Evolutionary conservation across 2,329 filamentous ascomycete genomes (phyloP).

Genomic region (Botrytis cinerea): DNA sequence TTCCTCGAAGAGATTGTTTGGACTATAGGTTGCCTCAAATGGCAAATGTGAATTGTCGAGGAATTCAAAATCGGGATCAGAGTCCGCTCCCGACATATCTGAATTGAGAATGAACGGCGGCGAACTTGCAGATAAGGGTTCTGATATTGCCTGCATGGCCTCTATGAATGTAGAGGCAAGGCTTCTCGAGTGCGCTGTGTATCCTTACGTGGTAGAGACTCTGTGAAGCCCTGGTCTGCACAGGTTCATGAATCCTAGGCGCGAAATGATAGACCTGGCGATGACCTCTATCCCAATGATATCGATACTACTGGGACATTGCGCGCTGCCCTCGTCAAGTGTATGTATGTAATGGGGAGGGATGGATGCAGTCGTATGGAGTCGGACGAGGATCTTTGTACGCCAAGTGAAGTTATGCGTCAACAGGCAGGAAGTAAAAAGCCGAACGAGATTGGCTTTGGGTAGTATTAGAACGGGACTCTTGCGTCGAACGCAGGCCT

Average conservation of each 20-base stretch:
- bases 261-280: neutral
- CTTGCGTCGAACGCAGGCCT: neutral
- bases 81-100: slow-evolving; percentile 42
- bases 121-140: slow-evolving; percentile 38
- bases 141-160: slow-evolving; percentile 36
- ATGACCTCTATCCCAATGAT: neutral
- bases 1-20: slow-evolving; percentile 41
- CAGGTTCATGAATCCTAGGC: neutral
- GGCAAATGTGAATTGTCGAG: slow-evolving; percentile 41
- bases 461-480: neutral
- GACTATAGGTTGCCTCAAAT: slow-evolving; percentile 38
- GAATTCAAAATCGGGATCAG: slow-evolving; percentile 44
- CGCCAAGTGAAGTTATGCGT: slow-evolving; percentile 17
- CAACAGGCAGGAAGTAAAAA: slow-evolving; percentile 1
- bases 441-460: slow-evolving; percentile 6
- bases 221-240: slow-evolving; percentile 7
- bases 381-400: slow-evolving; percentile 16
- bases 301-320: slow-evolving; percentile 14
- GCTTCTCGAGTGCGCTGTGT: slow-evolving; percentile 11
- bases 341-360: neutral
- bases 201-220: slow-evolving; percentile 17
- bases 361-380: slow-evolving; percentile 8
- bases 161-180: neutral
- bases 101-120: slow-evolving; percentile 43
- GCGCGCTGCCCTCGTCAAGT: neutral